Percentiles rank a stretch among this genome's conserved stretches.
Conservation (phyloP, 2,329 filamentous ascomycete species). For the Fusarium irregulare region DNA sequence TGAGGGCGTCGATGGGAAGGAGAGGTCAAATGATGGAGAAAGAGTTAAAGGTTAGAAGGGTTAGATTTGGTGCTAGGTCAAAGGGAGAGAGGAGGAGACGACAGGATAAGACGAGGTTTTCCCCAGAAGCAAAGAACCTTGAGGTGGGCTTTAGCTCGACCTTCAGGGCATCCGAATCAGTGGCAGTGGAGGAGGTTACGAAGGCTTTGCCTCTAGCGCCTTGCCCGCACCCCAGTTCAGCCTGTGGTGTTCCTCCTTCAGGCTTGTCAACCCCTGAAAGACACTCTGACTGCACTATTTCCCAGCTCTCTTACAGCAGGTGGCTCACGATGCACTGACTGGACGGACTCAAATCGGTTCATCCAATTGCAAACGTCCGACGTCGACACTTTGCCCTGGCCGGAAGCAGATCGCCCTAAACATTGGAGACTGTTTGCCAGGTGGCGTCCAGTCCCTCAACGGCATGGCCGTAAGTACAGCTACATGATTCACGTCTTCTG, state of each 20-base stretch:
- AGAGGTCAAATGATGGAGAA: constrained; percentile 46
- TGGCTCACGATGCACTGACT: constrained; percentile 24
- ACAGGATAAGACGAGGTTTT: constrained; percentile 54
- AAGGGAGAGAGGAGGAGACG: constrained; percentile 48
- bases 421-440: constrained; percentile 33
- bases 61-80: constrained; percentile 44
- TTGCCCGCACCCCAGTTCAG: constrained; percentile 27
- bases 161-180: constrained; percentile 24
- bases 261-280: constrained; percentile 25
- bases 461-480: constrained; percentile 38
- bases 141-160: constrained; percentile 37
- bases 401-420: constrained; percentile 43
- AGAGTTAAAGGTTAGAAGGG: constrained; percentile 19
- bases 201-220: constrained; percentile 54
- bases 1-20: constrained; percentile 46
- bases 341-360: constrained; percentile 11
- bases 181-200: constrained; percentile 46
- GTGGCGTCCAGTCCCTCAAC: constrained; percentile 36
- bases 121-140: constrained; percentile 49
- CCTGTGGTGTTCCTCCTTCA: constrained; percentile 26
- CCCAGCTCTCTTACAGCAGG: constrained; percentile 41
- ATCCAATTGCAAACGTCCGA: constrained; percentile 39
- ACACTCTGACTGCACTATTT: constrained; percentile 28
- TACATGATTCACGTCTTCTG: constrained; percentile 16
- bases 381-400: constrained; percentile 40